Evolutionary conservation across 495 filamentous ascomycete species (phyloP), one percentile per base, ranked within the genome.

Genomic region (Baudoinia panamericana): DNA sequence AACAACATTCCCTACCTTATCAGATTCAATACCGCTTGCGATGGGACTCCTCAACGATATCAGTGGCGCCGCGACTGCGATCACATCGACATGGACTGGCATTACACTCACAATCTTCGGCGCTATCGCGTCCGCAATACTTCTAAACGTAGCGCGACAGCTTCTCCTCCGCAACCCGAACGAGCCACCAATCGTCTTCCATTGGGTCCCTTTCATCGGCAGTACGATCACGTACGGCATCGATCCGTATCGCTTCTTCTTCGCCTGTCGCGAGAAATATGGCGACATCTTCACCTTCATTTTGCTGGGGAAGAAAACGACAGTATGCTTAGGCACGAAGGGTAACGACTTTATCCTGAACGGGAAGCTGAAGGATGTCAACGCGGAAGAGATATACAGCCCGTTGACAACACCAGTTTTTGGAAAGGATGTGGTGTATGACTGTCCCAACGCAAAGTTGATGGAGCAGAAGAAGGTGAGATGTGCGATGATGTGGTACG

Each of bases 391-490:
- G 46, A 67, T 78, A 19, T 79, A 79, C 54, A 68, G 60, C 31
- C 68, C 68, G 15, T 59, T 79, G 26, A 74, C 70, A 5, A 74
- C 71, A 7, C 75, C 75, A 39, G 70, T 76, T 2, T 79, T 78
- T 57, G 75, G 75, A 19, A 67, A 63, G 39, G 62, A 75, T 59
- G 74, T 79, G 11, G 72, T 78, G 17, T 79, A 78, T 45, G 75
- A 78, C 50, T 77, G 73, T 55, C 71, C 75, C 4, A 76, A 76
- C 54, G 58, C 73, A 10, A 76, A 76, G 54, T 61, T 79, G 32
- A 76, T 79, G 74, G 74, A 79, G 54, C 75, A 79, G 59, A 79
- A 79, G 58, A 78, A 75, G 64, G 73, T 72, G 48, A 41, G 47
- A n/a, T n/a, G n/a, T n/a, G n/a, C n/a, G n/a, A n/a, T n/a, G n/a